Conservation (phyloP, 1,284 basidiomycete genomes). For the Cutaneotrichosporon sp. region DNA sequence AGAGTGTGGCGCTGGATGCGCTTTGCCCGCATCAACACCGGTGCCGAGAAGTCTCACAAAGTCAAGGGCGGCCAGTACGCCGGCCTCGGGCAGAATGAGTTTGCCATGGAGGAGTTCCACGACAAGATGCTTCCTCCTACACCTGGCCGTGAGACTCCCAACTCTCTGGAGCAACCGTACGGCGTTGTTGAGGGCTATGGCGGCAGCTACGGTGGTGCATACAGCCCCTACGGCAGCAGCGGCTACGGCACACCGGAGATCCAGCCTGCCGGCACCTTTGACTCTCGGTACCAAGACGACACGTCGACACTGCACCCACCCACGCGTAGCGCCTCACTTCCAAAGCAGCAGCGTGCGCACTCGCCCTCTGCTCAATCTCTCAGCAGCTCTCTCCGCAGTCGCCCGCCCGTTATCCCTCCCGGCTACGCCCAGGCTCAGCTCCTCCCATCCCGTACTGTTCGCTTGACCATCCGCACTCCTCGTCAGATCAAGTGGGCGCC, state of each 20-base stretch:
- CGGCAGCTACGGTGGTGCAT: too few species aligned
- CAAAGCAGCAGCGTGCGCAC: not conserved
- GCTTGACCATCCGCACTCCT: constrained; percentile 64
- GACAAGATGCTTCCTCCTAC: constrained; percentile 14
- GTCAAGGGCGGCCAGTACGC: not conserved
- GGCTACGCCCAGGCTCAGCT: constrained; percentile 69
- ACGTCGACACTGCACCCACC: not conserved
- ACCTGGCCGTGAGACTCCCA: not conserved
- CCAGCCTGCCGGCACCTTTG: constrained; percentile 7
- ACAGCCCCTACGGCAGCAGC: too few species aligned
- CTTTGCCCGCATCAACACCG: constrained; percentile 63
- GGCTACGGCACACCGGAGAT: constrained; percentile 9
- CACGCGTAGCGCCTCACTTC: not conserved
- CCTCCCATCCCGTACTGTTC: constrained; percentile 69
- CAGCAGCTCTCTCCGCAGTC: not conserved
- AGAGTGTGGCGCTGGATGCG: constrained; percentile 59
- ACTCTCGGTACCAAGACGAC: not conserved
- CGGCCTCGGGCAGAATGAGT: constrained; percentile 5
- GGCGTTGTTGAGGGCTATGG: not conserved
- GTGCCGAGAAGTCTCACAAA: constrained; percentile 23
- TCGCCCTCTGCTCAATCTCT: not conserved
- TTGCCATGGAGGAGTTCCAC: constrained; percentile 13
- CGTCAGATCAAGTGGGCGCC: constrained; percentile 64
- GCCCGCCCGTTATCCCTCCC: constrained; percentile 33
- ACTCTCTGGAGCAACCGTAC: not conserved